Conservation (phyloP, 371 early-diverging fungal species). For the Parasitella parasitica region DNA sequence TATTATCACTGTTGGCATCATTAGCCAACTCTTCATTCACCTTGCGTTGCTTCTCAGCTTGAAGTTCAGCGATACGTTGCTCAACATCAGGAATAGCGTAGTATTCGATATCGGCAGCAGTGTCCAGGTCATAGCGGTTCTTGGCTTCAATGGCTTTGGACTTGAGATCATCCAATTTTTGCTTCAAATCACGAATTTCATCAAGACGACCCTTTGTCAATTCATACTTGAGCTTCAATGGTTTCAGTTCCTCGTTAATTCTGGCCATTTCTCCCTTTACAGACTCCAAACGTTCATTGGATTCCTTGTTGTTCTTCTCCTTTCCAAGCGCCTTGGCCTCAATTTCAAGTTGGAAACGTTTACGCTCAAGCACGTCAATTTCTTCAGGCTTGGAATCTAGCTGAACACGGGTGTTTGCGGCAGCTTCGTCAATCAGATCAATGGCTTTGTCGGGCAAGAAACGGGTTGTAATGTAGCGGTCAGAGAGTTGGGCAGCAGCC, state of each 20-base stretch:
- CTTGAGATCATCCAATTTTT: constrained; percentile 86
- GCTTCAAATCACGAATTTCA: constrained; percentile 82
- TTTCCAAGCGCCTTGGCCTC: constrained; percentile 92
- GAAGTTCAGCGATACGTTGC: constrained; percentile 58
- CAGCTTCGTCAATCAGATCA: constrained; percentile 91
- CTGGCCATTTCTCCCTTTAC: constrained; percentile 84
- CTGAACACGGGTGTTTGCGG: constrained; percentile 93
- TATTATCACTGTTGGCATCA: constrained; percentile 36
- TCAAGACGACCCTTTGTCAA: constrained; percentile 83
- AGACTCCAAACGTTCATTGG: constrained; percentile 73
- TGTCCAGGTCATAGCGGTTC: constrained; percentile 71
- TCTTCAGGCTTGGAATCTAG: constrained; percentile 95
- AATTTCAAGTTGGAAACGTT: constrained; percentile 89
- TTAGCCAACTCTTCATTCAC: constrained; percentile 55
- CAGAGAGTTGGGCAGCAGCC: constrained; percentile 74
- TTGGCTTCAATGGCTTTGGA: constrained; percentile 86
- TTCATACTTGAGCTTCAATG: constrained; percentile 85
- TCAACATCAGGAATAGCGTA: constrained; percentile 88
- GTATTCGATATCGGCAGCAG: constrained; percentile 84
- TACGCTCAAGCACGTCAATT: constrained; percentile 92
- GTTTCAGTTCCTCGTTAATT: constrained; percentile 83
- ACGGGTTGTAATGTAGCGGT: constrained; percentile 80
- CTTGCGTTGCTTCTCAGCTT: constrained; percentile 56
- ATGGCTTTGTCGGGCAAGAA: constrained; percentile 85
- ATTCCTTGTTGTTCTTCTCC: constrained; percentile 83